Base-by-base conservation (phyloP, 805 yeast species). In the Barnettozyma siamensis region DNA sequence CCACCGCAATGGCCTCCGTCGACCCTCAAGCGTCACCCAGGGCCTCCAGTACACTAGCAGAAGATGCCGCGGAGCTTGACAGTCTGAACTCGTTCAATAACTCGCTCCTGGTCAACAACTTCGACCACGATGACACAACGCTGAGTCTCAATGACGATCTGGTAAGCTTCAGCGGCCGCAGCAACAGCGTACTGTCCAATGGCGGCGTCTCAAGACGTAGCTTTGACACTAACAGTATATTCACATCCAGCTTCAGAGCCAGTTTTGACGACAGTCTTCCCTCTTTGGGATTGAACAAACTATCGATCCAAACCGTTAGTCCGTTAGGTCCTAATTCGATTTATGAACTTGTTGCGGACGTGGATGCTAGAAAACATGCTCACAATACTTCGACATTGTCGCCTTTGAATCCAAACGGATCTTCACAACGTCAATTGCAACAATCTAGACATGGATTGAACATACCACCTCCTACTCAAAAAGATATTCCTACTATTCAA, bases 401-500 rank as follows among this genome's bases (percentile, higher is more conserved):
- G 3, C 20, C 48, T 1, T 27, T 53, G 37, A 58, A 54, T 36
- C 57, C 62, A 41, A 53, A 53, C 29, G 29, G n/a, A 8, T 5
- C 29, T 50, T 55, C 49, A 41, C 59, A 13, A 50, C 29, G 21
- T 16, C 34, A 28, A 17, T 43, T 57, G 56, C 11, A 48, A 43
- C 59, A 64, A 10, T 7, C 7, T 26, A 26, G 29, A 26, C 70
- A 77, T 0, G 70, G 70, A 9, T 59, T 75, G 26, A 72, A 72
- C 48, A 56, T 83, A 20, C 66, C 67, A 31, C 72, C 77, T 7
- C 98, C 99, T 0, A 82, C 96, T 0, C 67, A 75, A 2, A 71
- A 73, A 37, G 98, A 93, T 54, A 91, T 91, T 10, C 96, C 97
- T 0, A 88, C 82, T 19, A 81, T 88, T 10, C 78, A 73, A 36